A percentile compares a stretch with the other conserved stretches of the same genome.
Conservation (phyloP, 805 yeast genomes). For the Monosporozyma servazzii region DNA sequence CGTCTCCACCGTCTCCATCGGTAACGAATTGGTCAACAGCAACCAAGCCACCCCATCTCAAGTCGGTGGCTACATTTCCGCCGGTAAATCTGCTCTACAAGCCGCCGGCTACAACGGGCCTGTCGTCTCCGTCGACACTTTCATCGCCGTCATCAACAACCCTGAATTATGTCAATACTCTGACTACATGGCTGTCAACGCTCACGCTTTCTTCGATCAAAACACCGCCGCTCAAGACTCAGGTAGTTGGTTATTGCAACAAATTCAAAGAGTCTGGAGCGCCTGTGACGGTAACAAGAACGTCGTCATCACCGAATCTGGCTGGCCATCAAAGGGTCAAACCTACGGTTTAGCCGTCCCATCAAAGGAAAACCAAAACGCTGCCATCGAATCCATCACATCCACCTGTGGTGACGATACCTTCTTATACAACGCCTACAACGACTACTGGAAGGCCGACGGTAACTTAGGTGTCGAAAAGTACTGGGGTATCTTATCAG, state of each 20-base stretch:
- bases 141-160: slow-evolving; percentile 90
- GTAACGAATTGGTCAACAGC: slow-evolving; percentile 93
- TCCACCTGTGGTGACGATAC: slow-evolving; percentile 55
- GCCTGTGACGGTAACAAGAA: slow-evolving; percentile 71
- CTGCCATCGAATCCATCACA: slow-evolving; percentile 63
- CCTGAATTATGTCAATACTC: slow-evolving; percentile 81
- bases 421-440: slow-evolving; percentile 74
- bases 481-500: slow-evolving; percentile 68
- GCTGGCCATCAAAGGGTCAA: slow-evolving; percentile 93
- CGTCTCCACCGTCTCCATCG: slow-evolving; percentile 71
- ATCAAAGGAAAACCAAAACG: slow-evolving; percentile 59
- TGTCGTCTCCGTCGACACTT: slow-evolving; percentile 93
- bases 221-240: slow-evolving; percentile 65
- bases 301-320: slow-evolving; percentile 83
- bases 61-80: slow-evolving; percentile 51
- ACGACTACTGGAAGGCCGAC: slow-evolving; percentile 80
- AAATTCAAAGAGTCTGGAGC: slow-evolving; percentile 82
- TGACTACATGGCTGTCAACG: slow-evolving; percentile 93
- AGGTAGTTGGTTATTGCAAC: slow-evolving; percentile 82
- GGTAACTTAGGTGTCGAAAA: slow-evolving; percentile 69
- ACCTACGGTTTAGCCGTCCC: slow-evolving; percentile 78
- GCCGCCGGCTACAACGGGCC: slow-evolving; percentile 86
- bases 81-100: slow-evolving; percentile 64
- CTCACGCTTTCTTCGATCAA: slow-evolving; percentile 96
- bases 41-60: slow-evolving; percentile 70